Conservation (phyloP, 2,329 filamentous ascomycete genomes). For the Trichocomaceae sp. region DNA sequence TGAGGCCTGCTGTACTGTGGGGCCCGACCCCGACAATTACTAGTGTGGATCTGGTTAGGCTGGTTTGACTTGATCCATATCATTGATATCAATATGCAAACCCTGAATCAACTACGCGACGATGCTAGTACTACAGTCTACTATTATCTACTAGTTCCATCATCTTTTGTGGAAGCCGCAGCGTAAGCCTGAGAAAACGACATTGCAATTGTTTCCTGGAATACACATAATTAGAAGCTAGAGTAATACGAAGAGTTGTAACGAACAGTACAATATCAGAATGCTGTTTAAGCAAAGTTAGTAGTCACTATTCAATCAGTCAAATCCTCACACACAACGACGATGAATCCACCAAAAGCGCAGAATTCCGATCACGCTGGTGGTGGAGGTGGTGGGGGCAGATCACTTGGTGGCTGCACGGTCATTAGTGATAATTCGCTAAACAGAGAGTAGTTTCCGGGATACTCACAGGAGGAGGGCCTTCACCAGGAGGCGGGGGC, state of each 20-base stretch:
- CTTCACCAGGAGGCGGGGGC: conserved; percentile 37
- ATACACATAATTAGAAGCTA: neutral
- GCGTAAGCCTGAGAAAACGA: neutral
- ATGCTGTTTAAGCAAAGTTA: conserved; percentile 5
- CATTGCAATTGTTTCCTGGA: neutral
- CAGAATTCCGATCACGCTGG: conserved; percentile 23
- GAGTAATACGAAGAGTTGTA: neutral
- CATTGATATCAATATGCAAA: no score
- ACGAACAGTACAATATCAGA: neutral
- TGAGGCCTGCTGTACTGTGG: neutral
- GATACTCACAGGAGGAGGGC: conserved; percentile 35
- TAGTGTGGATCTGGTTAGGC: neutral
- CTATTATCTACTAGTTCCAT: no score
- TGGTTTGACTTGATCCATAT: neutral
- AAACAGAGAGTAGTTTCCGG: neutral
- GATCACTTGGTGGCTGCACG: conserved; percentile 46
- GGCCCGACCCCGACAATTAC: neutral
- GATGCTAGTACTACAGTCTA: no score
- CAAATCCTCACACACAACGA: neutral
- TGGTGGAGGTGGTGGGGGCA: conserved; percentile 58
- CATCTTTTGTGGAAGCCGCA: no score
- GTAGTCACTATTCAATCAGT: conserved; percentile 7
- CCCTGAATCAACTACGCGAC: no score
- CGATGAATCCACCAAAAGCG: neutral
- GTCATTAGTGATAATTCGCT: conserved; percentile 17